Base-by-base conservation (phyloP, 2,329 filamentous ascomycete species). In the Chaetoscypha palmicola region DNA sequence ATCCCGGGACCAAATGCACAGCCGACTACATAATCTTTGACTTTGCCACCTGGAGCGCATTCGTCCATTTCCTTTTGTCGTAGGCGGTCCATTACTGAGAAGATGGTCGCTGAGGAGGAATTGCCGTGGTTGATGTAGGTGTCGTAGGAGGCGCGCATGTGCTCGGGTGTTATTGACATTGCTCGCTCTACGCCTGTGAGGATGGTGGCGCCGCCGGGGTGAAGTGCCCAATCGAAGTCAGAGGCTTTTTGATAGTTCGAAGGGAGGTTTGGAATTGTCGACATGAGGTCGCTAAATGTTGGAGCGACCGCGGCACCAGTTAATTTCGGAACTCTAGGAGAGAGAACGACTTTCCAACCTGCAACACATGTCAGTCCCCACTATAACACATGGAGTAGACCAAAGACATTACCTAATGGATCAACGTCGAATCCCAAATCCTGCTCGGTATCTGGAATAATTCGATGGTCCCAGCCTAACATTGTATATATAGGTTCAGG, bases 151-250 rank as follows among this genome's bases (percentile, higher is more conserved):
- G 81, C 80, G 37, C 79, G 71, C 66, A 86, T 77, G 52, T 84
- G 80, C 53, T 82, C 75, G 0, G 78, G 64, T 0, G 68, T 69
- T 36, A 86, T 71, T 4, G 64, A 60, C 67, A 86, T 69, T 1
- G 67, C 68, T 32, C 66, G 66, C 59, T 84, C 76, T 1, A 81
- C 77, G 0, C 79, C 79, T 0, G 77, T 71, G 2, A 86, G 66
- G 32, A 86, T 83, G 1, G 79, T 78, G 1, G 77, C 70, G 14
- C 82, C 82, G 3, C 82, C 82, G 0, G 82, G 82, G 53, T 86
- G 82, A 58, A 86, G 73, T 1, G 81, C 82, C 82, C 82, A 86
- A 65, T 86, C 82, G 51, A 83, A 84, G 47, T 82, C 75, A 0
- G 68, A 60, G 0, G 80, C 67, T 0, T 59, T 51, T n/a, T 61